phyloP scores from a whole-genome alignment of 169 alveolate genomes.

The Plasmodium gonderi region DNA sequence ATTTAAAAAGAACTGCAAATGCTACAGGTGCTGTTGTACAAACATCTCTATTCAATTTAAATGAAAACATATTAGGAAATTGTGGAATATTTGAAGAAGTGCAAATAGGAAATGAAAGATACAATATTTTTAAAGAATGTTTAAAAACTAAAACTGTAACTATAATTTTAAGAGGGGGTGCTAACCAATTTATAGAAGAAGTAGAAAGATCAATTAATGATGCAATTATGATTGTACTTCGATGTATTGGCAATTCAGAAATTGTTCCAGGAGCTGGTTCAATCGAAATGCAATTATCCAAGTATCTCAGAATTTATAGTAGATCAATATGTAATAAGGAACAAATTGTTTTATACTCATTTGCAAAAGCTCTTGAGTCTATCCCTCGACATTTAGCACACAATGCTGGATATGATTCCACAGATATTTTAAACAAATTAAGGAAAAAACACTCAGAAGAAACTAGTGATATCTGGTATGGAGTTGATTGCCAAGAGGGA shows the following conservation, averaged over 20 bases:
- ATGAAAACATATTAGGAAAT: conserved; percentile 93
- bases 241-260: conserved; percentile 92
- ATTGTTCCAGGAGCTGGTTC: conserved; percentile 99
- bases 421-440: conserved; percentile 93
- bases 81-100: conserved; percentile 97
- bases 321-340: conserved; percentile 93
- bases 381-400: conserved; percentile 97
- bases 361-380: conserved; percentile 96
- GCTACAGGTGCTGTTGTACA: conserved; percentile 97
- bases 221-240: conserved; percentile 96
- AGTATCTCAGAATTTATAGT: conserved; percentile 78
- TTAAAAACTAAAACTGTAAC: conserved; percentile 94
- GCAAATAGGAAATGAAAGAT: conserved; percentile 98
- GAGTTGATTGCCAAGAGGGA: conserved; percentile 95
- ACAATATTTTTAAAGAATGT: conserved; percentile 95
- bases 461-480: conserved; percentile 88
- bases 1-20: conserved; percentile 92
- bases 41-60: conserved; percentile 94
- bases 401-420: conserved; percentile 97
- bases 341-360: conserved; percentile 93
- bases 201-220: conserved; percentile 98
- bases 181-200: conserved; percentile 97
- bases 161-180: conserved; percentile 98
- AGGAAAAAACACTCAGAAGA: conserved; percentile 92
- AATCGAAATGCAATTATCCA: conserved; percentile 90